Evolutionary conservation across 495 filamentous ascomycete genomes (phyloP).

Genomic region (Trypethelium eluteriae): DNA sequence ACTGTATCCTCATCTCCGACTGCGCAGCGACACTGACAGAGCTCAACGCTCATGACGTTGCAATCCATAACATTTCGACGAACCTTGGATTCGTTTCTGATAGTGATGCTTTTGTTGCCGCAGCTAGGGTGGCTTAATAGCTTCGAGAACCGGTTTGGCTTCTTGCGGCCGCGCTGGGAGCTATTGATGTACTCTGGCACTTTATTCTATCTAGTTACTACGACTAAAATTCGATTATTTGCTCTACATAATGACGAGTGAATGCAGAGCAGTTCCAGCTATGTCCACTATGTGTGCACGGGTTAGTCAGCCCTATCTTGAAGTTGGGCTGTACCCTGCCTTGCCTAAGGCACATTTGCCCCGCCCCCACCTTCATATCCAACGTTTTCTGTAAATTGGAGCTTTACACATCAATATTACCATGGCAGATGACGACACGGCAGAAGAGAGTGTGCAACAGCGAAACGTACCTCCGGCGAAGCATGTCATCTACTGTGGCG

Average conservation of each 20-base stretch:
- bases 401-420: background rate
- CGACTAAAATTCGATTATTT: no score
- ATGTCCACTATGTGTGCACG: conserved; percentile 18
- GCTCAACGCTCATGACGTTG: conserved; percentile 21
- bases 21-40: conserved; percentile 26
- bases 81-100: conserved; percentile 28
- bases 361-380: background rate
- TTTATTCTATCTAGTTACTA: no score
- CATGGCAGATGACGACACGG: conserved; percentile 8
- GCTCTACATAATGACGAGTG: no score
- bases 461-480: conserved; percentile 20
- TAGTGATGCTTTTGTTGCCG: conserved; percentile 15
- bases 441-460: background rate
- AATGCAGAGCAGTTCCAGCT: no score
- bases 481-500: conserved; percentile 71
- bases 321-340: conserved; percentile 4
- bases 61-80: conserved; percentile 26
- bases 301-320: background rate
- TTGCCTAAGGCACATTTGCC: background rate
- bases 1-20: conserved; percentile 26
- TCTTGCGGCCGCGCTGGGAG: no score
- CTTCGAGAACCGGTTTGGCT: no score
- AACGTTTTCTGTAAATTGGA: background rate
- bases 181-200: no score
- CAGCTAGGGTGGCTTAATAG: conserved; percentile 11